Conservation (phyloP, 139 green algal species). For the Tetraselmis striata region DNA sequence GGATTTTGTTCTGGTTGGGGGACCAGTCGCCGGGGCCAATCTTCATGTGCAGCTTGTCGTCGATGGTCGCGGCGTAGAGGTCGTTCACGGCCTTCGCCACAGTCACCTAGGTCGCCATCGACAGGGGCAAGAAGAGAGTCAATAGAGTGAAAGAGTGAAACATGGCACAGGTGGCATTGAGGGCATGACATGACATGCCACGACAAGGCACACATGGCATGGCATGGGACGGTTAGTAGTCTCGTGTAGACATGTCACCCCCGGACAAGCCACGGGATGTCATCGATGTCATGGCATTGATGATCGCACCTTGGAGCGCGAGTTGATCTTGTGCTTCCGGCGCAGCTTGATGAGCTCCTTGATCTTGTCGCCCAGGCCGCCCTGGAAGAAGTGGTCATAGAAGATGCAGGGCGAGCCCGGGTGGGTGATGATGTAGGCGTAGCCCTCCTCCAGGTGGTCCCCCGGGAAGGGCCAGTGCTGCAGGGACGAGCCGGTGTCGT, state of each 20-base stretch:
- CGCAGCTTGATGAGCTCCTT: slow-evolving; percentile 65
- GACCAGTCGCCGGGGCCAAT: slow-evolving; percentile 65
- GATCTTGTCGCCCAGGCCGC: slow-evolving; percentile 53
- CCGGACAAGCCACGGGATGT: too few relatives aligned
- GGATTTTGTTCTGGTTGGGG: slow-evolving; percentile 47
- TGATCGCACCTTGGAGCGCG: slow-evolving; percentile 45
- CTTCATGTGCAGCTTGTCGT: slow-evolving; percentile 78
- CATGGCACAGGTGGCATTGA: too few relatives aligned
- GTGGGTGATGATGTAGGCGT: slow-evolving; percentile 93
- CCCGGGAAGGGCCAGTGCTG: slow-evolving; percentile 43
- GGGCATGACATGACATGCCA: too few relatives aligned
- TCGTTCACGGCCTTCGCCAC: slow-evolving; percentile 56
- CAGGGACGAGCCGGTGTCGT: slow-evolving; percentile 64
- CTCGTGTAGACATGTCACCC: too few relatives aligned
- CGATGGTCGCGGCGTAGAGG: slow-evolving; percentile 74
- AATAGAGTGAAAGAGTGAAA: too few relatives aligned
- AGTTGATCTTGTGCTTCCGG: slow-evolving; percentile 59
- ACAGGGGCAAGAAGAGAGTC: too few relatives aligned
- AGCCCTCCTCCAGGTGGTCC: slow-evolving; percentile 67
- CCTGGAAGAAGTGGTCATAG: slow-evolving; percentile 77
- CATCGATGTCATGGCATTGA: too few relatives aligned
- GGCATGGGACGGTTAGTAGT: too few relatives aligned
- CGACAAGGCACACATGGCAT: too few relatives aligned
- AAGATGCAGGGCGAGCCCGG: slow-evolving; percentile 85
- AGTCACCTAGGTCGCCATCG: slow-evolving; percentile 52